phyloP scores from a whole-genome alignment of 2,329 filamentous ascomycete species.

The Exophiala phaeomuriformis region DNA sequence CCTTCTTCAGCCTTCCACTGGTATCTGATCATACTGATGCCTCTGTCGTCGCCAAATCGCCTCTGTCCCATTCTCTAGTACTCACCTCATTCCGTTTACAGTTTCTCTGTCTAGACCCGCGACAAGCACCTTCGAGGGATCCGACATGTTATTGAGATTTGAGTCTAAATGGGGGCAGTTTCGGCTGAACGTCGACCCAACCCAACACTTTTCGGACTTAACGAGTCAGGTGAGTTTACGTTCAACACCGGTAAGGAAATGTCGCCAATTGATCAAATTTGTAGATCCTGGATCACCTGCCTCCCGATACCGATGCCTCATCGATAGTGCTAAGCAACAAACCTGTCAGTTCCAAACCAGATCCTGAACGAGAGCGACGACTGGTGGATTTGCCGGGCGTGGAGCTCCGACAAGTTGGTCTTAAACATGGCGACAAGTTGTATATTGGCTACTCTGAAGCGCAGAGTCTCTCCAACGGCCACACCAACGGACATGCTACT shows the following conservation, averaged over 20 bases:
- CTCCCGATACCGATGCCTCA: slow-evolving; percentile 47
- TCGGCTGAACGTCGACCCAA: slow-evolving; percentile 68
- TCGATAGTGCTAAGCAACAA: slow-evolving; percentile 55
- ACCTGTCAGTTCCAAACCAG: slow-evolving; percentile 45
- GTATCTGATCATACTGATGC: neutral
- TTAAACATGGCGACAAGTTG: slow-evolving; percentile 84
- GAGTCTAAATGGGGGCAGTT: slow-evolving; percentile 90
- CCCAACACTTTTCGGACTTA: slow-evolving; percentile 61
- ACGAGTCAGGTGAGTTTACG: slow-evolving; percentile 38
- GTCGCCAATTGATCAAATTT: neutral
- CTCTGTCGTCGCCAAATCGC: neutral
- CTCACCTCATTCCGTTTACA: neutral
- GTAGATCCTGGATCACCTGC: slow-evolving; percentile 54
- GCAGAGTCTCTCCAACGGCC: slow-evolving; percentile 45
- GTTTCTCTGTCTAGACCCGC: neutral
- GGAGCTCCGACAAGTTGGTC: slow-evolving; percentile 50
- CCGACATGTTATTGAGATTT: slow-evolving; percentile 70
- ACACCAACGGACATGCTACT: slow-evolving; percentile 28
- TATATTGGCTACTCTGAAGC: slow-evolving; percentile 72
- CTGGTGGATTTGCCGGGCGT: slow-evolving; percentile 48
- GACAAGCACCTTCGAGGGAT: too few relatives aligned
- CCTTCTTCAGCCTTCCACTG: neutral
- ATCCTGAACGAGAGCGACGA: slow-evolving; percentile 46
- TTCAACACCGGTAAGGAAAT: neutral
- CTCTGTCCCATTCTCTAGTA: neutral